Evolutionary conservation across 2,329 filamentous ascomycete species (phyloP).

Genomic region (Colletotrichum spaethianum): DNA sequence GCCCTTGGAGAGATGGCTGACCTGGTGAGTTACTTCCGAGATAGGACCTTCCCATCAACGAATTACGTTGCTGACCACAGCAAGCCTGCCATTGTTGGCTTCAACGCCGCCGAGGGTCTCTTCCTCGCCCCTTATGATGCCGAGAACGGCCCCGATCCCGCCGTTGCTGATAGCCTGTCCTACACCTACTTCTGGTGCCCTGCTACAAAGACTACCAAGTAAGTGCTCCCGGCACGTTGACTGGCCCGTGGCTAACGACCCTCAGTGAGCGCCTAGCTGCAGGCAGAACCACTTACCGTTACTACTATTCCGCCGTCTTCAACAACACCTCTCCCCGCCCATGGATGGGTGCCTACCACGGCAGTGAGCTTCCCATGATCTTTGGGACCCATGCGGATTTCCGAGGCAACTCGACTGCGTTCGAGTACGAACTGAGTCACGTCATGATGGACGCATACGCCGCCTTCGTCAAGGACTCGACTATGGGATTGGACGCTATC

Average conservation of each 20-base stretch:
- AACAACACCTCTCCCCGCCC: conserved; percentile 46
- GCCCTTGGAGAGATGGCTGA: conserved; percentile 33
- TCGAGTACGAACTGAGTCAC: conserved; percentile 40
- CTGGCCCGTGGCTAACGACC: background rate
- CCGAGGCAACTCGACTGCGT: conserved; percentile 36
- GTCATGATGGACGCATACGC: conserved; percentile 37
- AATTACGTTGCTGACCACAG: background rate
- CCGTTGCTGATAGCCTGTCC: conserved; percentile 24
- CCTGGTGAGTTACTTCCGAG: background rate
- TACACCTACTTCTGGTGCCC: conserved; percentile 39
- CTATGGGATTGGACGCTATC: conserved; percentile 26
- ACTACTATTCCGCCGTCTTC: conserved; percentile 49
- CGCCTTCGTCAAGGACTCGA: conserved; percentile 34
- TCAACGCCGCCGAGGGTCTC: conserved; percentile 34
- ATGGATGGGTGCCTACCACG: conserved; percentile 49
- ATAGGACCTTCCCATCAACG: background rate
- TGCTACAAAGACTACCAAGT: conserved; percentile 37
- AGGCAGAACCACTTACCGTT: conserved; percentile 45
- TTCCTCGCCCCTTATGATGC: conserved; percentile 38
- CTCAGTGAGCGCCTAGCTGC: conserved; percentile 29
- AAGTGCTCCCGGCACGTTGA: background rate
- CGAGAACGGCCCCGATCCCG: conserved; percentile 21
- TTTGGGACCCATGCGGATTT: conserved; percentile 50
- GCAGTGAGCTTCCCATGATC: conserved; percentile 50
- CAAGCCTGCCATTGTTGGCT: conserved; percentile 36